A percentile compares a stretch with the other conserved stretches of the same genome.
Evolutionary conservation across 2,329 filamentous ascomycete species (phyloP).

Genomic region (Cytospora mali): DNA sequence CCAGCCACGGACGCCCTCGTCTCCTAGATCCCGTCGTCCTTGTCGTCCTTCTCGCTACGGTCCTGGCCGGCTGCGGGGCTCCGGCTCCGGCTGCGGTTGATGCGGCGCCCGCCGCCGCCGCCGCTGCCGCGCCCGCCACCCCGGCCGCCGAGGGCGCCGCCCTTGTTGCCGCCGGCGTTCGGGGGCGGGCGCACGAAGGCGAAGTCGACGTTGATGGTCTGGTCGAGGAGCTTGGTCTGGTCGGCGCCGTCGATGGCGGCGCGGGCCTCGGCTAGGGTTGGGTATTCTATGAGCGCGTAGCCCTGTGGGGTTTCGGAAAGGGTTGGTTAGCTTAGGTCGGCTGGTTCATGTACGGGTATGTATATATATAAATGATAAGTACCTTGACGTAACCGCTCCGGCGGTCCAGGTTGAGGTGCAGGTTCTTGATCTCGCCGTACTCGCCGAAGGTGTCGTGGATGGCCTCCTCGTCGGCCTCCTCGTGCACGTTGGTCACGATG

Average conservation of each 20-base stretch:
- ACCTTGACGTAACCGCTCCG: constrained; percentile 88
- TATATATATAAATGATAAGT: constrained; percentile 18
- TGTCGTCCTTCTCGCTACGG: constrained; percentile 7
- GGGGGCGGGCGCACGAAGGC: constrained; percentile 82
- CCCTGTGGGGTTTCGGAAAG: constrained; percentile 53
- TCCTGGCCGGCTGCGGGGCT: constrained; percentile 43
- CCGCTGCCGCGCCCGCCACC: constrained; percentile 45
- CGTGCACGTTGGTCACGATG: constrained; percentile 83
- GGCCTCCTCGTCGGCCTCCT: constrained; percentile 83
- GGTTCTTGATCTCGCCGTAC: constrained; percentile 83
- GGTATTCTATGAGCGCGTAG: constrained; percentile 83
- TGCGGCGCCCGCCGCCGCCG: constrained; percentile 43
- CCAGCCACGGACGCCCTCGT: neutral
- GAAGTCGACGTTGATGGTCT: constrained; percentile 80
- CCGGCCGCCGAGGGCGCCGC: constrained; percentile 40
- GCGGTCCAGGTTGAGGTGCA: constrained; percentile 81
- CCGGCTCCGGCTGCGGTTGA: constrained; percentile 41
- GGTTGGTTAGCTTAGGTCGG: constrained; percentile 16
- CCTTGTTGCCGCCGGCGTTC: constrained; percentile 48
- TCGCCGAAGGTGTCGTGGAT: constrained; percentile 81
- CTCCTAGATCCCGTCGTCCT: constrained; percentile 15
- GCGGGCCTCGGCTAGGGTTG: constrained; percentile 75
- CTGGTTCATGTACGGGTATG: neutral
- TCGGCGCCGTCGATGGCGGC: constrained; percentile 83
- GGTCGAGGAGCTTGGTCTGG: constrained; percentile 75